phyloP scores from a whole-genome alignment of 805 yeast species.

The Zygotorulaspora chibaensis region DNA sequence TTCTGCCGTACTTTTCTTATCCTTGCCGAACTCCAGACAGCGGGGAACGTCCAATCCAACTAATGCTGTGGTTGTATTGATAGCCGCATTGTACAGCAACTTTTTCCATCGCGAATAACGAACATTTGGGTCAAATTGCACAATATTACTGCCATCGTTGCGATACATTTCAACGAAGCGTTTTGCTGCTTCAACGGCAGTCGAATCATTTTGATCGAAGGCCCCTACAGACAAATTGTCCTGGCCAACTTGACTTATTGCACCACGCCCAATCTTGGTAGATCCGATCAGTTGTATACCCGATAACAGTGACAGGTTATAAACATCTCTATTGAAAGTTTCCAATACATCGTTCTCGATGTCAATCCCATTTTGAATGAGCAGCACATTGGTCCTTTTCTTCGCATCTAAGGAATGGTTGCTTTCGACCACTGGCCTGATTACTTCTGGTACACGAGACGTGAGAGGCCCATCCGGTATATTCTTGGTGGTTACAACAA shows the following conservation, averaged over 20 bases:
- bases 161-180: conserved; percentile 41
- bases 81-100: conserved; percentile 60
- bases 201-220: conserved; percentile 39
- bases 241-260: conserved; percentile 46
- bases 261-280: conserved; percentile 45
- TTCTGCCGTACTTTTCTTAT: conserved; percentile 32
- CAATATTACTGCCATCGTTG: conserved; percentile 39
- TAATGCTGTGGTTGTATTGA: conserved; percentile 57
- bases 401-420: conserved; percentile 16
- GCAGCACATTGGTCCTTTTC: conserved; percentile 43
- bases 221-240: conserved; percentile 52
- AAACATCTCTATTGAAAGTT: conserved; percentile 40
- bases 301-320: conserved; percentile 40
- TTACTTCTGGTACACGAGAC: conserved; percentile 47
- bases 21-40: conserved; percentile 41
- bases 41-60: conserved; percentile 56
- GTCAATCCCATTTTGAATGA: conserved; percentile 67
- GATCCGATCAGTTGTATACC: conserved; percentile 65
- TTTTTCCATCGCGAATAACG: conserved; percentile 56
- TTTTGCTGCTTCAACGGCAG: conserved; percentile 36
- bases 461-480: conserved; percentile 53
- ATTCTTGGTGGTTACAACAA: conserved; percentile 62
- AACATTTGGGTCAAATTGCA: conserved; percentile 41
- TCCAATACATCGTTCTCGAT: conserved; percentile 52
- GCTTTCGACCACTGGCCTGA: conserved; percentile 46